These are phyloP conservation scores for Plasmodium yoelii DNA, from an alignment of 169 alveolate species.

Conservation along the genomic window DNA sequence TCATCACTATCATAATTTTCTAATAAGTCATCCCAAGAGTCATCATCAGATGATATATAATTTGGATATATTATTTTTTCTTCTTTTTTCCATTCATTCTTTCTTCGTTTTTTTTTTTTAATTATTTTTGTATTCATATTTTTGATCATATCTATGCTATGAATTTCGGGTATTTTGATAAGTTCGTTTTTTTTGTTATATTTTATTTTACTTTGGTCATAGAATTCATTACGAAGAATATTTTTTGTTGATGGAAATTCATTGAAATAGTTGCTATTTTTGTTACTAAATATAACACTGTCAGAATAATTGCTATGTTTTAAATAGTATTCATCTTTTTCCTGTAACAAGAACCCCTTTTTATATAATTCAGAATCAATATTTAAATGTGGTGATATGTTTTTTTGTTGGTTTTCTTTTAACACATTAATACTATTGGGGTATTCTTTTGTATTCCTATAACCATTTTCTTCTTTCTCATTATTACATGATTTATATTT, in stretches of 20 bases:
- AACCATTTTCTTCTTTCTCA: not conserved
- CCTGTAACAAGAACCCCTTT: not conserved
- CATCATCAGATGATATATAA: conserved; percentile 47
- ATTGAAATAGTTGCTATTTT: conserved; percentile 8
- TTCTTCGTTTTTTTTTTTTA: conserved; percentile 12
- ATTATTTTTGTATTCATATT: too few relatives aligned
- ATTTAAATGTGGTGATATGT: not conserved
- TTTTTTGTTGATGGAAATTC: not conserved
- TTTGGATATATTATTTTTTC: not conserved
- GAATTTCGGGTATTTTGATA: not conserved
- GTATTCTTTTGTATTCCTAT: not conserved
- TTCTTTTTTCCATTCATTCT: conserved; percentile 6
- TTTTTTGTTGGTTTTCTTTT: not conserved
- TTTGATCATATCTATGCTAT: too few relatives aligned
- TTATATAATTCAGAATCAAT: not conserved
- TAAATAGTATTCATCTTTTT: not conserved
- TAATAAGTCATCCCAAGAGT: conserved; percentile 61
- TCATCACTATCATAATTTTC: conserved; percentile 73
- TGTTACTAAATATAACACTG: conserved; percentile 1
- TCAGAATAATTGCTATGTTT: conserved; percentile 17
- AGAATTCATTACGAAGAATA: not conserved
- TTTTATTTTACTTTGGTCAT: not conserved
- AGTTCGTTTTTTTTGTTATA: not conserved
- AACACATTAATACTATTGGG: not conserved
- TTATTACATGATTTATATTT: not conserved